Conservation (phyloP, 2,329 filamentous ascomycete genomes). For the Aspergillus thermomutatus region DNA sequence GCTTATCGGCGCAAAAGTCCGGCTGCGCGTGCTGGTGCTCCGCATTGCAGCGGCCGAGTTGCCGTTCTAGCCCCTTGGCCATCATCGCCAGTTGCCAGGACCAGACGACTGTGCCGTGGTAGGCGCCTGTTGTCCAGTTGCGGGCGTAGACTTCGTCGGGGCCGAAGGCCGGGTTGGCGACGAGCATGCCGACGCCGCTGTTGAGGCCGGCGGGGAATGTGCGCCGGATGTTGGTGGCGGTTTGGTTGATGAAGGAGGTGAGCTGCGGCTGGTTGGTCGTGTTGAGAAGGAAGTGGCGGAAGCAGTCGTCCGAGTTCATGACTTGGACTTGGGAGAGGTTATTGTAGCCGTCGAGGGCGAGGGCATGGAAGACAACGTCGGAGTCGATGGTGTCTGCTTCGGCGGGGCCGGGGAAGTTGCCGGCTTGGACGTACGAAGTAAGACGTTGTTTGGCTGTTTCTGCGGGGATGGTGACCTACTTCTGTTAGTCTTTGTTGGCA, state of each 20-base stretch:
- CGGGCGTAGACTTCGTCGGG: slow-evolving; percentile 45
- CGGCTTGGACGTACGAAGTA: neutral
- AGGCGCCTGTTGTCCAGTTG: slow-evolving; percentile 57
- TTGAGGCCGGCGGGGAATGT: slow-evolving; percentile 59
- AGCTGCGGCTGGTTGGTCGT: slow-evolving; percentile 57
- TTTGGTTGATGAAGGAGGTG: slow-evolving; percentile 54
- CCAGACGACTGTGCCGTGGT: slow-evolving; percentile 65
- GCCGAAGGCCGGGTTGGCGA: slow-evolving; percentile 61
- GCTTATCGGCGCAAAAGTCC: neutral
- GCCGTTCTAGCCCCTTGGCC: slow-evolving; percentile 57
- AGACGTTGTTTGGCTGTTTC: neutral
- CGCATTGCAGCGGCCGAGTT: slow-evolving; percentile 24
- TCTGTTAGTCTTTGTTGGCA: neutral
- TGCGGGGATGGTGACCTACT: neutral
- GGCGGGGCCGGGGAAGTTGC: neutral
- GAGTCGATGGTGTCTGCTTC: neutral
- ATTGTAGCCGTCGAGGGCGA: slow-evolving; percentile 54
- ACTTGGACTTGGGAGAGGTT: slow-evolving; percentile 51
- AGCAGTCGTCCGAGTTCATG: slow-evolving; percentile 64
- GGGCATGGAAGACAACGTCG: neutral
- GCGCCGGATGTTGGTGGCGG: slow-evolving; percentile 54
- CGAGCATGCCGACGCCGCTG: slow-evolving; percentile 55
- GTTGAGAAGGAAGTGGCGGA: slow-evolving; percentile 62
- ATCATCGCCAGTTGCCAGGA: slow-evolving; percentile 64
- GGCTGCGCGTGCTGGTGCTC: neutral